Base-by-base conservation (phyloP, 495 filamentous ascomycete genomes). In the Massariosphaeria phaeospora region DNA sequence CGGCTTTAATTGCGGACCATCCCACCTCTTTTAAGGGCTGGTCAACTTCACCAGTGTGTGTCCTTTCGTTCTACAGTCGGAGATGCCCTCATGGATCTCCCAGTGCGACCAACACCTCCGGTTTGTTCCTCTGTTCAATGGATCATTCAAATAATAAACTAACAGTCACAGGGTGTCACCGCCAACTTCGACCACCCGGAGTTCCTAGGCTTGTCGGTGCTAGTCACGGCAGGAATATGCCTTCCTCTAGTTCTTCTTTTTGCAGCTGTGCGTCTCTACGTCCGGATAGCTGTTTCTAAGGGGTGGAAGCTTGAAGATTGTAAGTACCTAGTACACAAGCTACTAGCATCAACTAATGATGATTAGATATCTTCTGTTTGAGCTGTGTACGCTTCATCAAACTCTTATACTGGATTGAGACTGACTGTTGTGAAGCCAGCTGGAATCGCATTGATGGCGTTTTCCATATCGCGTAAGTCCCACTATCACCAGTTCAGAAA, bases 221-320 rank as follows among this genome's bases (percentile, higher is more conserved):
- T 59, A 8, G 31, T 59, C 34, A 49, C 44, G 9, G 56, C 41
- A 1, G 42, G 41, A 8, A 52, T 54, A 15, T 48, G 41, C 30
- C 42, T 59, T 15, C 42, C 42, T 29, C 42, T 54, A 3, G 29
- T 59, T 1, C 9, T 59, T 17, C n/a, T 48, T 17, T 59, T 59
- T 27, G 17, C 49, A 2, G 33, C 41, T 13, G 21, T 49, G 10
- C 56, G 49, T 3, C 17, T 59, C 24, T 59, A 27, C 23, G 48
- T 49, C 0, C 45, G 21, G 12, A 26, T 40, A 3, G 8, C 2
- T 5, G 17, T 59, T 33, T 35, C 43, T 15, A 53, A 36, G 49
- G 41, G 36, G 43, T 59, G 56, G 56, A 53, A 21, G 11, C 27
- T 59, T 15, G 26, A 53, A 12, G 56, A 59, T 27, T 53, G 55